Conservation (phyloP, 805 yeast species). For the Suhomyces xylopsoci region DNA sequence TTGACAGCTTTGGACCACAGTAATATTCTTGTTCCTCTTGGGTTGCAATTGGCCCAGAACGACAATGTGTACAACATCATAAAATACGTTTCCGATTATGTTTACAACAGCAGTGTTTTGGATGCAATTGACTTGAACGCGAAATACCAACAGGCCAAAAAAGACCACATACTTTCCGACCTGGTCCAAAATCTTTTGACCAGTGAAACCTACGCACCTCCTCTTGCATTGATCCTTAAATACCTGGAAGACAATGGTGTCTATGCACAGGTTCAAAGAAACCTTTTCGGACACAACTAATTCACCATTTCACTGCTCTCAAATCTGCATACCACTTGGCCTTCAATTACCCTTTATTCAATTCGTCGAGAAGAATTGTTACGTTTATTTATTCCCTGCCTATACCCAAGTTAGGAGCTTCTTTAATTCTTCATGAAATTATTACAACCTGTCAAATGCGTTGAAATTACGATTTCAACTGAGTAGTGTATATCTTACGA, state of each 20-base stretch:
- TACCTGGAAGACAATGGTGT: slow-evolving; percentile 30
- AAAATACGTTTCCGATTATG: slow-evolving; percentile 19
- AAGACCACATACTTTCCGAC: slow-evolving; percentile 18
- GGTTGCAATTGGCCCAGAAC: slow-evolving; percentile 24
- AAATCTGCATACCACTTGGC: neutral
- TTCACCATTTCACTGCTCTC: neutral
- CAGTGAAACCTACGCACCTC: slow-evolving; percentile 28
- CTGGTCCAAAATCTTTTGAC: slow-evolving; percentile 24
- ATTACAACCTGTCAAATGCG: neutral
- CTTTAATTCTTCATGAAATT: neutral
- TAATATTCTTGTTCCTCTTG: slow-evolving; percentile 25
- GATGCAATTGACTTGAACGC: slow-evolving; percentile 27
- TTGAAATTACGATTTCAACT: neutral
- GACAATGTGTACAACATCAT: slow-evolving; percentile 16
- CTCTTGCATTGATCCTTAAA: slow-evolving; percentile 28
- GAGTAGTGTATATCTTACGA: neutral
- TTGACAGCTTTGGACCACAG: slow-evolving; percentile 31
- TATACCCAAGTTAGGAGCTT: neutral
- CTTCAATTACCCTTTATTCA: neutral
- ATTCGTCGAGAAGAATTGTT: neutral
- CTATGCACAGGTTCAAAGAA: slow-evolving; percentile 25
- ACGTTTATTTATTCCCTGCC: neutral
- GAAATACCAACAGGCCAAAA: slow-evolving; percentile 21
- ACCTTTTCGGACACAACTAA: slow-evolving; percentile 23
- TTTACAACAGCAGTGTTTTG: slow-evolving; percentile 34